Percentiles rank a stretch among this genome's conserved stretches.
Evolutionary conservation across 805 yeast genomes (phyloP).

Genomic region (Spathaspora sp.): DNA sequence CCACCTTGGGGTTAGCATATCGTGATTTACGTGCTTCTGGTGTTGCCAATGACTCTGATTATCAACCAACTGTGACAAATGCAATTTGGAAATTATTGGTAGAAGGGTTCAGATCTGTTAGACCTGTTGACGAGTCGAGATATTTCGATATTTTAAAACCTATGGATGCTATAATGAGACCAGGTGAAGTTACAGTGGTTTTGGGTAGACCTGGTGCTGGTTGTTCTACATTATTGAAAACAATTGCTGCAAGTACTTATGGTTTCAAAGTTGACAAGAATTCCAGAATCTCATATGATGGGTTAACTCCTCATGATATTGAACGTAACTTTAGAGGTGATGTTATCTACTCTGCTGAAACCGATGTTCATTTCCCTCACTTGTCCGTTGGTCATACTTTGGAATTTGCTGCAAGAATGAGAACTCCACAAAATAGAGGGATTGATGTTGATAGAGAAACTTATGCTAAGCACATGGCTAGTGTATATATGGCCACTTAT

Average conservation of each 20-base stretch:
- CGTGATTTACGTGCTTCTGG: slow-evolving; percentile 59
- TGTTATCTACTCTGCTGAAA: slow-evolving; percentile 46
- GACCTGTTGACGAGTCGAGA: slow-evolving; percentile 19
- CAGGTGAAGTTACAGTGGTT: slow-evolving; percentile 40
- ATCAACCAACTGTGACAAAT: slow-evolving; percentile 57
- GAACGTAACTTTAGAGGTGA: slow-evolving; percentile 21
- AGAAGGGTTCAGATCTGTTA: slow-evolving; percentile 14
- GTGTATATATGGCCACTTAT: slow-evolving; percentile 41
- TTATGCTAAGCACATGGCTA: slow-evolving; percentile 39
- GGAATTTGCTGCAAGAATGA: slow-evolving; percentile 51
- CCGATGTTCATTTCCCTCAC: slow-evolving; percentile 55
- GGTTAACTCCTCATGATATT: slow-evolving; percentile 27
- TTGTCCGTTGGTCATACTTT: slow-evolving; percentile 54
- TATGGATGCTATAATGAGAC: slow-evolving; percentile 34
- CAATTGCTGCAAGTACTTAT: slow-evolving; percentile 34
- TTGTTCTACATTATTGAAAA: slow-evolving; percentile 37
- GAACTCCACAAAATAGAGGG: slow-evolving; percentile 39
- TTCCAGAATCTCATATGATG: slow-evolving; percentile 32
- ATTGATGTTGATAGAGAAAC: slow-evolving; percentile 30
- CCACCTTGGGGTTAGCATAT: slow-evolving; percentile 59
- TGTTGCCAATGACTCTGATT: slow-evolving; percentile 64
- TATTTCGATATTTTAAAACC: slow-evolving; percentile 29
- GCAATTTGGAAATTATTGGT: slow-evolving; percentile 22
- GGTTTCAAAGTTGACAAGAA: slow-evolving; percentile 33
- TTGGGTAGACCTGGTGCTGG: slow-evolving; percentile 43